These are phyloP conservation scores for Heracleum sosnowskyi DNA, from an alignment of 129 eudicot genomes.

Conservation along the genomic window DNA sequence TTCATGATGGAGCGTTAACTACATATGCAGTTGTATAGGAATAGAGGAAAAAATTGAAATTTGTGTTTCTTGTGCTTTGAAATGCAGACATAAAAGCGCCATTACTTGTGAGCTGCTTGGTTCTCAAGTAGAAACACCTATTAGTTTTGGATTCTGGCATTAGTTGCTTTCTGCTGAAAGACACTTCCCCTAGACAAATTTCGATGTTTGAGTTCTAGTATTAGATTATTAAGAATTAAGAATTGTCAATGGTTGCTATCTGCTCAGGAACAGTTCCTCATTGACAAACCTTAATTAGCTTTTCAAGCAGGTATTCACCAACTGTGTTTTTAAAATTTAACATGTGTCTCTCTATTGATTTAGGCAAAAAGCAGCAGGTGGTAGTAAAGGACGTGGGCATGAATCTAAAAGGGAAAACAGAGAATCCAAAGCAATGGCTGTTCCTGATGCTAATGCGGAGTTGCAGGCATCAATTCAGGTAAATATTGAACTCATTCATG, in stretches of 20 bases:
- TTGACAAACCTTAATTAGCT: not conserved
- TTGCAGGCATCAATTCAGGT: conserved; percentile 64
- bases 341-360: conserved; percentile 2
- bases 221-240: not conserved
- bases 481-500: conserved; percentile 2
- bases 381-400: conserved; percentile 42
- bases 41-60: not conserved
- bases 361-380: conserved; percentile 54
- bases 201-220: not conserved
- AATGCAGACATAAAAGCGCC: not conserved
- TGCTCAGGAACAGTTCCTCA: not conserved
- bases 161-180: not conserved
- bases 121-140: not conserved
- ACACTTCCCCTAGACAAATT: not conserved
- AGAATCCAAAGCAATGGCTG: conserved; percentile 68
- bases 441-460: conserved; percentile 83
- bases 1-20: not conserved
- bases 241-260: not conserved
- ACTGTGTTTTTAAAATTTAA: not conserved
- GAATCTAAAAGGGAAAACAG: conserved; percentile 47
- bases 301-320: not conserved
- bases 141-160: not conserved
- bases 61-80: not conserved
- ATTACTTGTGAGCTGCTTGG: not conserved
- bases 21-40: not conserved